Evolutionary conservation across 2,329 filamentous ascomycete species (phyloP), one percentile per base, ranked within the genome.

Genomic region (Fusarium pilosicola): DNA sequence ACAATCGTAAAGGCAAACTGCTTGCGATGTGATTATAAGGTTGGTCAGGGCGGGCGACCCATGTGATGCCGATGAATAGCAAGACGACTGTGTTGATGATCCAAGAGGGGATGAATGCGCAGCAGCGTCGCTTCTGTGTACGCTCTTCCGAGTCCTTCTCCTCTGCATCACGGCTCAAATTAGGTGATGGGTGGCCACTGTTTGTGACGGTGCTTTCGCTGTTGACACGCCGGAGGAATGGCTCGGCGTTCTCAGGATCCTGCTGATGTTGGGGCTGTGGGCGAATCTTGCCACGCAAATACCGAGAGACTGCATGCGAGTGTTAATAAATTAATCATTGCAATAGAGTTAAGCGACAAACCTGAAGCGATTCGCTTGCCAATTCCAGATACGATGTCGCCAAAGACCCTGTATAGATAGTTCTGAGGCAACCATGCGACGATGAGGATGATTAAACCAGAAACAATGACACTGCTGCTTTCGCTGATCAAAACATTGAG

Each of bases 401-500:
- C 70, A 39, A 79, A 60, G 12, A 68, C 41, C 36, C 64, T 71
- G 49, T 77, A 77, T 11, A 79, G 66, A 22, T 75, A 49, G 38
- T 65, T 65, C 26, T 78, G 76, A 42, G 72, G 44, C 42, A 78
- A 59, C 73, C 76, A 76, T 17, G 77, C 65, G 26, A 77, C 44
- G 39, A 76, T 38, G 44, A 80, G 51, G 41, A 79, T 71, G 42
- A 73, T 55, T n/a, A 74, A 63, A 41, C 65, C 66, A 51, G 75
- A 68, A 24, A 73, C 65, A 41, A 77, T 14, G 7, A 79, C 76
- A n/a, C 74, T 71, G 41, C 62, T 64, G 22, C 77, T 74, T 42
- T 79, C 79, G 62, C 77, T 80, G 22, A 80, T 57, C 22, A 80
- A 59, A 36, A 81, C 79, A 61, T 80, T 79, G 48, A 79, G 69